A percentile compares a stretch with the other conserved stretches of the same genome.
Evolutionary conservation across 441 rosid species (phyloP).

Genomic region (Populus hybrid): DNA sequence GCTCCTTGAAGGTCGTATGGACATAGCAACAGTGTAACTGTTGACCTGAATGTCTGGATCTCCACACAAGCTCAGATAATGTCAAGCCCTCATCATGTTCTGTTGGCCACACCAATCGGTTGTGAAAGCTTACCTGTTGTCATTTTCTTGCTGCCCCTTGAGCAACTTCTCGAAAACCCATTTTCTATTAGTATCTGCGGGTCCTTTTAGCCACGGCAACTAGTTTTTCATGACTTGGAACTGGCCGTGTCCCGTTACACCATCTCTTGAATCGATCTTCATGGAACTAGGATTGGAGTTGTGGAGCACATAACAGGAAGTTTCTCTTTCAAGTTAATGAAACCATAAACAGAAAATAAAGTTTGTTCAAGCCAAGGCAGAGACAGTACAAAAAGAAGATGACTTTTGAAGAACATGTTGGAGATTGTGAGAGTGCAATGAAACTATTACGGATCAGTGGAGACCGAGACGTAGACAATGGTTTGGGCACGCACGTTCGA

Average conservation of each 20-base stretch:
- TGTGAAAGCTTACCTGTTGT: background rate
- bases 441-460: background rate
- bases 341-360: background rate
- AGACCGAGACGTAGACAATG: background rate
- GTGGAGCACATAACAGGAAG: background rate
- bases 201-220: background rate
- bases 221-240: background rate
- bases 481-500: background rate
- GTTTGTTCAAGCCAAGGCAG: constrained; percentile 24
- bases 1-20: background rate
- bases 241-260: background rate
- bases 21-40: background rate
- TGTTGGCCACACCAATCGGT: background rate
- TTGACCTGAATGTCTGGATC: background rate
- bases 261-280: background rate
- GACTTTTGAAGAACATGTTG: background rate
- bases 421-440: background rate
- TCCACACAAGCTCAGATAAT: background rate
- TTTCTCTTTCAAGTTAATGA: background rate
- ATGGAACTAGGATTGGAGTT: background rate
- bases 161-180: background rate
- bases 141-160: constrained; percentile 1
- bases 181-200: background rate
- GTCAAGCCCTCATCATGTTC: background rate
- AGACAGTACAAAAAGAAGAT: background rate